Evolutionary conservation across 306 rosid genomes (phyloP), one percentile per base, ranked within the genome.

Genomic region (Medicago lupulina): DNA sequence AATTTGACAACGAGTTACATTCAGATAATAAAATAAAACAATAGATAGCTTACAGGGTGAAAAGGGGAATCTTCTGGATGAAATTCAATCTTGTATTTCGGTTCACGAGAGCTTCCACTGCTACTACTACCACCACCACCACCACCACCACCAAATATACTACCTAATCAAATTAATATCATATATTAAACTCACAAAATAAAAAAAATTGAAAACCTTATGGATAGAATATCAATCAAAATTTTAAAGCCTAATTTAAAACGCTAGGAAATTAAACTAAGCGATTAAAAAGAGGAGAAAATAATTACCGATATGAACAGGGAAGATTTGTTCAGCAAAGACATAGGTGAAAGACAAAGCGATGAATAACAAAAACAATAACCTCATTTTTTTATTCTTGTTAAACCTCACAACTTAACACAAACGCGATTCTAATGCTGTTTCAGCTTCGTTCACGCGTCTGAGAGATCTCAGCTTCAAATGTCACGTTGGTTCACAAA

Each of bases 41-140:
- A 53, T 6, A 9, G 40, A 36, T 36, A 76, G 21, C 92, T 86
- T 87, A 95, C 97, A 25, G 96, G 97, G 72, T 54, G 82, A 83
- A 82, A 95, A 47, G 96, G 99, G 15, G 96, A 90, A 64, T 90
- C 90, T 82, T 88, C 83, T 23, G 93, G 60, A 75, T 90, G 97
- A 62, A 95, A 95, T 83, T 95, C 92, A 68, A 95, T 90, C 80
- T 81, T 92, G 90, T 86, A 92, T 74, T 95, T 95, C 6, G 97
- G 96, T 71, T 91, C 97, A 5, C 92, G 97, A 73, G 92, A 89
- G 84, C 90, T 79, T 17, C 81, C 88, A 70, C 87, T 84, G 8
- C 50, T 43, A 14, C 53, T 69, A 3, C n/a, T n/a, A 1, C 67
- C 34, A 1, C 39, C 69, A 0, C 68, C 68, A 4, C 68, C 46